These are phyloP conservation scores for Aureoboletus auriporus DNA, from an alignment of 768 basidiomycete species.

Conservation along the genomic window DNA sequence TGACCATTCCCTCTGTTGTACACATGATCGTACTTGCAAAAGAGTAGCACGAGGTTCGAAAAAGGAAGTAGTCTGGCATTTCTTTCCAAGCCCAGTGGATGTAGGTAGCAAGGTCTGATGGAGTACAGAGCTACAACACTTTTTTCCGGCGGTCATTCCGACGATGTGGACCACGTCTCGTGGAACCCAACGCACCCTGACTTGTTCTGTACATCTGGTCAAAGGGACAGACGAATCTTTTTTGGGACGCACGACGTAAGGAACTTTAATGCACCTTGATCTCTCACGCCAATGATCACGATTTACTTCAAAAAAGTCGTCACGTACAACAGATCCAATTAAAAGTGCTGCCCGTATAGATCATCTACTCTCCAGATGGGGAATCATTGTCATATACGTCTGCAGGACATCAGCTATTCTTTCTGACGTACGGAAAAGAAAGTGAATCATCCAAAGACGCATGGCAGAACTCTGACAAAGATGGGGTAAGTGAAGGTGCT, in stretches of 20 bases:
- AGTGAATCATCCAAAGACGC: slow-evolving; percentile 49
- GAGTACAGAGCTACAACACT: slow-evolving; percentile 62
- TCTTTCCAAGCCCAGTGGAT: too few species aligned
- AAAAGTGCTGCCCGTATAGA: slow-evolving; percentile 61
- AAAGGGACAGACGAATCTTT: slow-evolving; percentile 74
- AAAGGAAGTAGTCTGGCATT: too few species aligned
- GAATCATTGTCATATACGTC: slow-evolving; percentile 61
- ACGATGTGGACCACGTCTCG: slow-evolving; percentile 75
- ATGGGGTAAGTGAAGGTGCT: slow-evolving; percentile 12
- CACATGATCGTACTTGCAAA: too few species aligned
- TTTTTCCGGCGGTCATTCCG: slow-evolving; percentile 68
- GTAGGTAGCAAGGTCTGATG: too few species aligned
- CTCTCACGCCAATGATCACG: slow-evolving; percentile 8
- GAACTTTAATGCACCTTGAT: background rate
- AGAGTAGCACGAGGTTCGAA: too few species aligned
- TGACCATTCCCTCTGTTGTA: too few species aligned
- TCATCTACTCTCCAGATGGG: slow-evolving; percentile 71
- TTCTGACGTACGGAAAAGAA: slow-evolving; percentile 55
- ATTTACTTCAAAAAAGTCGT: slow-evolving; percentile 54
- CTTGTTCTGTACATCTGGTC: slow-evolving; percentile 74
- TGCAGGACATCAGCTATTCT: slow-evolving; percentile 55
- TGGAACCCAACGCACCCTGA: slow-evolving; percentile 88
- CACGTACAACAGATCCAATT: slow-evolving; percentile 55
- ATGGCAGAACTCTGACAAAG: slow-evolving; percentile 40
- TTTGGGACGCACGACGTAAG: slow-evolving; percentile 84